A percentile compares a stretch with the other conserved stretches of the same genome.
Conservation (phyloP, 306 rosid species). For the Geum urbanum region DNA sequence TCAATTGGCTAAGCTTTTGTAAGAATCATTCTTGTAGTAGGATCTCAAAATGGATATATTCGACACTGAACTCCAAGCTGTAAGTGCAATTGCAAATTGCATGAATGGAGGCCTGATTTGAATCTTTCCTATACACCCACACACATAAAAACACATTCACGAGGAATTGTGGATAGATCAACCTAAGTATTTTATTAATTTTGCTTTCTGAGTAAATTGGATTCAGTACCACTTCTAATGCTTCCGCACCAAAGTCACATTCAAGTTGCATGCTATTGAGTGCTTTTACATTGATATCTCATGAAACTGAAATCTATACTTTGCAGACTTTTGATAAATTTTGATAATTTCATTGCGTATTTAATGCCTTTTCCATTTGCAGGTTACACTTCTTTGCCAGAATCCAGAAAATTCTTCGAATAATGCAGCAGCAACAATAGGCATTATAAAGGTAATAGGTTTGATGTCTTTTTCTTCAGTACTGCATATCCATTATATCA, state of each 20-base stretch:
- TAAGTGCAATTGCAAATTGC: too few species aligned
- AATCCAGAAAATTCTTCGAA: slow-evolving; percentile 52
- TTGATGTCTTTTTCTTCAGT: slow-evolving; percentile 22
- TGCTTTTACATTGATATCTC: background rate
- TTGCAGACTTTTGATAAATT: background rate
- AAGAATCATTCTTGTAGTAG: too few species aligned
- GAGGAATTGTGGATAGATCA: too few species aligned
- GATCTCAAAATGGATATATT: too few species aligned
- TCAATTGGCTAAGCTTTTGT: too few species aligned
- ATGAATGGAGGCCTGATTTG: too few species aligned
- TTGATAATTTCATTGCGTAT: slow-evolving; percentile 18
- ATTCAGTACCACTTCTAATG: too few species aligned
- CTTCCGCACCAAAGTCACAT: background rate
- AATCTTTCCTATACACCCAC: too few species aligned
- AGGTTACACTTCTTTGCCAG: slow-evolving; percentile 93
- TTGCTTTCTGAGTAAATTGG: too few species aligned
- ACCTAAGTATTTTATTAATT: too few species aligned
- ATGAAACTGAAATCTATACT: background rate
- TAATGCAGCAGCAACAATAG: slow-evolving; percentile 70
- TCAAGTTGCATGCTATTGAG: background rate
- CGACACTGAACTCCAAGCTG: too few species aligned
- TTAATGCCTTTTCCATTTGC: slow-evolving; percentile 24
- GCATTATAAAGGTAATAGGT: slow-evolving; percentile 80
- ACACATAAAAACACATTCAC: too few species aligned
- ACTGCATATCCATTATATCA: slow-evolving; percentile 15